A percentile compares a stretch with the other conserved stretches of the same genome.
Conservation (phyloP, 441 rosid species). For the Populus hybrid region DNA sequence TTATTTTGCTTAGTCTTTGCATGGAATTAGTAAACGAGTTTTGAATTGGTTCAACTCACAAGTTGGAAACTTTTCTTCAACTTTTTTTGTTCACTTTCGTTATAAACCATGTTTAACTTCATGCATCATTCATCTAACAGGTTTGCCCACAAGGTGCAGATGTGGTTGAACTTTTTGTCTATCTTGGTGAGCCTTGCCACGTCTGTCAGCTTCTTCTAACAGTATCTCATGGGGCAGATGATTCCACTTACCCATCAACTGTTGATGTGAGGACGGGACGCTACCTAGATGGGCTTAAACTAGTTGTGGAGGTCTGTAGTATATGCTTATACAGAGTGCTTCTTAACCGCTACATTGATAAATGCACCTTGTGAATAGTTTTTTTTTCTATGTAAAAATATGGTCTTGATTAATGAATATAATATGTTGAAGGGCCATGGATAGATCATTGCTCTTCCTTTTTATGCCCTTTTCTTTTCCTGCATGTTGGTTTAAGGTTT, state of each 20-base stretch:
- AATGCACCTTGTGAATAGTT: slow-evolving; percentile 4
- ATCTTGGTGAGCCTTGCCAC: slow-evolving; percentile 96
- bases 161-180: slow-evolving; percentile 80
- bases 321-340: slow-evolving; percentile 17
- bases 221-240: slow-evolving; percentile 88
- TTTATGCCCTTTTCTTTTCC: background rate
- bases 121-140: slow-evolving; percentile 39
- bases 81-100: slow-evolving; percentile 1
- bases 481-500: no score
- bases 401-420: background rate
- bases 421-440: background rate
- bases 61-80: background rate
- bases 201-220: slow-evolving; percentile 93
- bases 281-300: slow-evolving; percentile 70
- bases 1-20: slow-evolving; percentile 12
- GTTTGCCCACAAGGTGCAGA: slow-evolving; percentile 82
- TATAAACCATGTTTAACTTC: slow-evolving; percentile 4
- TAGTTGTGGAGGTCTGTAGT: slow-evolving; percentile 79
- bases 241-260: slow-evolving; percentile 77
- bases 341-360: slow-evolving; percentile 12
- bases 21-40: slow-evolving; percentile 1
- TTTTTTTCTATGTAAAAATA: background rate
- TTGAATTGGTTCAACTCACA: slow-evolving; percentile 7
- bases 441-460: background rate
- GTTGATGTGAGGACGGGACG: slow-evolving; percentile 92